Base-by-base conservation (phyloP, 306 rosid species). In the Aeschynomene evenia region DNA sequence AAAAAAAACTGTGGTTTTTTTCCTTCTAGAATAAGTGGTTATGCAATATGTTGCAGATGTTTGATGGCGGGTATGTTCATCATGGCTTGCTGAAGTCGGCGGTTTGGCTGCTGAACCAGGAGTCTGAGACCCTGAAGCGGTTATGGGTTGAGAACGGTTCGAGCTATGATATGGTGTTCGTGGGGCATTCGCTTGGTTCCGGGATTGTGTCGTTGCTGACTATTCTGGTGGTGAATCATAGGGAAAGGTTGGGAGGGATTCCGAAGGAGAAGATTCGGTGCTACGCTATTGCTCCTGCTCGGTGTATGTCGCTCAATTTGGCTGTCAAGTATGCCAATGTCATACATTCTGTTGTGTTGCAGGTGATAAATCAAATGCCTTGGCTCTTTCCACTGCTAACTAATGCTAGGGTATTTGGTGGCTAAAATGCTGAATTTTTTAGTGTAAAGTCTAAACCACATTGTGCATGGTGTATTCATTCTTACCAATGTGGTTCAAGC, bases 301-400 rank as follows among this genome's bases (percentile, higher is more conserved):
- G 98, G 77, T 90, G 98, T 66, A 82, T 90, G 97, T 94, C 98
- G 5, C 87, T 94, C 62, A 94, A 94, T 80, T 78, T 94, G 84
- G 98, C 98, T 0, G 98, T 94, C 29, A 88, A 90, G 78, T 94
- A 94, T 61, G 97, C 97, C n/a, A 90, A 94, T 76, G 87, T 90
- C 16, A 82, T 94, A 11, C 80, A 88, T 23, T 94, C 98, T 1
- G 50, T 94, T 8, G 79, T 94, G 4, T 68, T 94, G 85, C 98
- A 93, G 98, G 98, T 77, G 24, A 5, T 24, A 13, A 31, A n/a
- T 19, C 3, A 9, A 21, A 5, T 24, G 2, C 4, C 5, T 56
- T 29, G 1, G 34, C 3, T 55, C 1, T 9, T 19, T 3, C 10
- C 3, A 20, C 11, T 15, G 37, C n/a, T 3, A 28, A 19, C 11